Base-by-base conservation (phyloP, 345 rosid species). In the Eucalyptus guilfoylei region DNA sequence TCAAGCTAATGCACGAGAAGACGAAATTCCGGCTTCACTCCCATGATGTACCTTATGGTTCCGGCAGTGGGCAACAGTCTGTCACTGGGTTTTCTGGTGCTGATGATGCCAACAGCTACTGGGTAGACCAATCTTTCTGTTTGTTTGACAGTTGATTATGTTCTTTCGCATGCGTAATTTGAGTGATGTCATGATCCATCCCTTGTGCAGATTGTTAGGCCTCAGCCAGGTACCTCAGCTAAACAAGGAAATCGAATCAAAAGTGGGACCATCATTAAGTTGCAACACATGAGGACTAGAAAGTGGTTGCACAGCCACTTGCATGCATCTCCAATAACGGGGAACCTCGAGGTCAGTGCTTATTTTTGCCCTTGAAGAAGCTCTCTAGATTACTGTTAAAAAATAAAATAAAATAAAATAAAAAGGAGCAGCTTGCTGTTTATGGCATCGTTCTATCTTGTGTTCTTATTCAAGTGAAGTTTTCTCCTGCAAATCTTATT, bases 1-100 rank as follows among this genome's bases (percentile, higher is more conserved):
- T 98, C 21, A 98, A 98, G 96, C 90, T 97, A 92, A 95, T 95
- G 98, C 99, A 98, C 60, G 99, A 98, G 94, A 95, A 89, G 92
- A 97, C 99, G 5, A 98, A 92, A 87, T 93, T 91, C 85, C 89
- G 99, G 90, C 89, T 98, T 44, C 99, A 98, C 92, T 98, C 99
- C 19, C 99, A 98, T 58, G 99, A 98, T 76, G 99, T 98, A 88
- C 99, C 99, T 1, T 98, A 97, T 44, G 99, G 99, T 49, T 97
- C 99, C 45, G 99, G 99, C 30, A 97, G 99, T 90, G 99, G 99
- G 64, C 99, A 98, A 93, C 99, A 98, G 91, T 98, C 99, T 5
- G 99, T 98, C 40, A 98, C 99, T 21, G 96, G 98, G 58, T 98
- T 95, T 90, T 96, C 99, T 16, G 93, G 90, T 14, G 98, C 96